Evolutionary conservation across 306 rosid genomes (phyloP), one percentile per base, ranked within the genome.

Genomic region (Glycyrrhiza uralensis): DNA sequence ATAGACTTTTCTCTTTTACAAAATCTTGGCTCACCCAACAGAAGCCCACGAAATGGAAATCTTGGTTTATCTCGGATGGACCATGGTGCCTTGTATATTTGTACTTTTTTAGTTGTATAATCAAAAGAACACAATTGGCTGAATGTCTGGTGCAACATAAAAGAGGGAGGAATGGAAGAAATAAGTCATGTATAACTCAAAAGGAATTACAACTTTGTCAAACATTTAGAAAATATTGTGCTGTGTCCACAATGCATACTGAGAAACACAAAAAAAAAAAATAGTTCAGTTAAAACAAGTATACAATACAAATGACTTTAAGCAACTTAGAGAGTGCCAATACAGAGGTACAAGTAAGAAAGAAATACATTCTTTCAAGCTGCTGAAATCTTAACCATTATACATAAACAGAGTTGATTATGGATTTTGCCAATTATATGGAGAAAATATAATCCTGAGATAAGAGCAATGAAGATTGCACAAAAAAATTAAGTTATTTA

Each of bases 111-210:
- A 52, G 85, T 82, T 29, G 78, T 81, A 59, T 87, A 94, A 82
- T 94, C 91, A 75, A 91, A 91, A 23, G 88, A 51, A 75, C 97
- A 94, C 79, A 91, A 79, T 79, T 94, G 99, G 72, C 99, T 94
- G 93, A 94, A 94, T 36, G 97, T 94, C 99, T 94, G 83, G 74
- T 56, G 64, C 76, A 77, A 74, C 41, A 74, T 39, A 79, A 50
- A 77, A 66, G 14, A 26, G 66, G 28, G 66, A 57, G 72, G 13
- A 51, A 63, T 62, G 4, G 79, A 76, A 54, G 35, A 42, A 69
- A 51, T 45, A 6, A 26, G 28, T 66, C 49, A 28, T n/a, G 36
- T 52, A 61, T 41, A 72, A 49, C 47, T 26, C 29, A 8, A 66
- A 72, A 23, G 67, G 42, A 39, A 60, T 57, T 23, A 47, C 8